Evolutionary conservation across 2,329 filamentous ascomycete species (phyloP), one percentile per base, ranked within the genome.

Genomic region (Claviceps africana): DNA sequence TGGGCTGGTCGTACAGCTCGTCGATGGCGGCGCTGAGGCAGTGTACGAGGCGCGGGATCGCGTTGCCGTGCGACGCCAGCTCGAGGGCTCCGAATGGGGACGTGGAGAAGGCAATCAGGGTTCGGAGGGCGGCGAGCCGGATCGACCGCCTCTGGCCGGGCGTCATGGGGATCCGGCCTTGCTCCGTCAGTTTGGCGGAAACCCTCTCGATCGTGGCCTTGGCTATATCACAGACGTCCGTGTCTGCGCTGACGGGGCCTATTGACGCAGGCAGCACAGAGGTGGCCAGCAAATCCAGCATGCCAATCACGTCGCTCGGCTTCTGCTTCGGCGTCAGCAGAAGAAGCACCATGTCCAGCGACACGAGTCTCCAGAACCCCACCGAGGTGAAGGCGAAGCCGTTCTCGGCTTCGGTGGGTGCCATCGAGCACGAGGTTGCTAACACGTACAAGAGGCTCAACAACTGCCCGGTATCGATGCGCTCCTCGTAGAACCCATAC

Each of bases 21-120:
- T 88, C 85, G 54, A 93, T 83, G 50, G 90, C 79, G 45, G 66
- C 69, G 49, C 70, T 72, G 15, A 80, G 64, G 4, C 85, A 80
- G 28, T 81, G 78, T 28, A 94, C 82, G 0, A 95, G 70, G 3
- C 87, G 79, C 1, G 86, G 88, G 17, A 95, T 79, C 13, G 82
- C 81, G 42, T 77, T 78, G 3, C 77, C 76, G 64, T 93, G 85
- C 5, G 71, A 69, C 0, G 84, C 85, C 9, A 96, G 74, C 46
- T 85, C 78, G 25, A 72, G 64, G 1, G 78, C 76, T 9, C 84
- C 84, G 59, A 85, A 79, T 0, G 75, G 67, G n/a, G 78, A 78
- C 6, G 73, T 69, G 1, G 79, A 77, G 62, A 89, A 83, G 2
- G 76, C 71, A n/a, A 75, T 70, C 15, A 84, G 67, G 2, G 80